These are phyloP conservation scores for Sporobolus alterniflorus DNA, from an alignment of 202 grass and related monocot genomes.

Conservation along the genomic window DNA sequence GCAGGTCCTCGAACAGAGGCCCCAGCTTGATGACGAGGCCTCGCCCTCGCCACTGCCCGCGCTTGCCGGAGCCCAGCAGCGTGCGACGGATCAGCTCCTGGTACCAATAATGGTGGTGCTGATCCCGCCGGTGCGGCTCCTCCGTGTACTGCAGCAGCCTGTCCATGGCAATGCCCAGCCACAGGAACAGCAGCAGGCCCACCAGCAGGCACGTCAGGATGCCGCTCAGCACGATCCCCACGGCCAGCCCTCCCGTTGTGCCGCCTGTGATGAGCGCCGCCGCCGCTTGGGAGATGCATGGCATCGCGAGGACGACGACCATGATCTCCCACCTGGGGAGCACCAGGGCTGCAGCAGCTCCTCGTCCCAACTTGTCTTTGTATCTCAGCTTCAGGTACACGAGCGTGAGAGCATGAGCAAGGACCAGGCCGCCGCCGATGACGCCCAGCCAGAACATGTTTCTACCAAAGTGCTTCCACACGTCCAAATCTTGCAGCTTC, in stretches of 20 bases:
- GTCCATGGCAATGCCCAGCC: slow-evolving; percentile 78
- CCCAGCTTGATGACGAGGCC: slow-evolving; percentile 45
- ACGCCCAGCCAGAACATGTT: slow-evolving; percentile 91
- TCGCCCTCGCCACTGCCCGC: slow-evolving; percentile 91
- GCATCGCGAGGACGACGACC: slow-evolving; percentile 65
- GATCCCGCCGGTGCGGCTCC: slow-evolving; percentile 36
- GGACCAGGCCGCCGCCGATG: slow-evolving; percentile 65
- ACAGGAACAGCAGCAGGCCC: slow-evolving; percentile 78
- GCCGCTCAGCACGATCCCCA: slow-evolving; percentile 59
- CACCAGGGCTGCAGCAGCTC: slow-evolving; percentile 53
- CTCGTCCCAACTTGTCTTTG: slow-evolving; percentile 23
- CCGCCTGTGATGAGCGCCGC: slow-evolving; percentile 64
- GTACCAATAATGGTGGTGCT: slow-evolving; percentile 65
- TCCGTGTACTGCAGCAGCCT: slow-evolving; percentile 85
- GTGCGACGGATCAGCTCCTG: slow-evolving; percentile 66
- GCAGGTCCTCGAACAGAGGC: slow-evolving; percentile 88
- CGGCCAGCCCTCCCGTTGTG: slow-evolving; percentile 46
- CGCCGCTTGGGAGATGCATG: slow-evolving; percentile 77
- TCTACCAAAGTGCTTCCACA: slow-evolving; percentile 85
- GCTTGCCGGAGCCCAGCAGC: slow-evolving; percentile 75
- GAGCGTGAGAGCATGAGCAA: slow-evolving; percentile 60
- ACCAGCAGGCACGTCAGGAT: slow-evolving; percentile 56
- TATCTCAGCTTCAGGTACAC: slow-evolving; percentile 53
- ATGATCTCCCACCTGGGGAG: slow-evolving; percentile 89
- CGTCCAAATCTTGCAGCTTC: slow-evolving; percentile 64